Conservation (phyloP, 257 asterid species). For the Parsonsia alboflavescens region DNA sequence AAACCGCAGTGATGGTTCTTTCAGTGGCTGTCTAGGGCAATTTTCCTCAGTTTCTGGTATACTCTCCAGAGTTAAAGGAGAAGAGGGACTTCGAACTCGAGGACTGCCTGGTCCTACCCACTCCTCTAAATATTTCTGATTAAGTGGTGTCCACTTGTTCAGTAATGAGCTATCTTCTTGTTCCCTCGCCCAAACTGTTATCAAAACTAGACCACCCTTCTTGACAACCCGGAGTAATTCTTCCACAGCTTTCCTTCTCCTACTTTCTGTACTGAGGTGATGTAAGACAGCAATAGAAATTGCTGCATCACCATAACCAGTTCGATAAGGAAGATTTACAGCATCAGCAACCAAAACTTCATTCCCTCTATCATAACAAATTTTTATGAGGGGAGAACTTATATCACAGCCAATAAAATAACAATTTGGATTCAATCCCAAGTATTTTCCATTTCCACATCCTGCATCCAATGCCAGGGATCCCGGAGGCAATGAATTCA, state of each 20-base stretch:
- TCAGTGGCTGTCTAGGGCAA: slow-evolving; percentile 26
- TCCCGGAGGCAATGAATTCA: slow-evolving; percentile 63
- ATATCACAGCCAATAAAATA: slow-evolving; percentile 83
- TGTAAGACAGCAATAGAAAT: slow-evolving; percentile 95
- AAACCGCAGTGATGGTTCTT: slow-evolving; percentile 7
- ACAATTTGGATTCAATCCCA: slow-evolving; percentile 70
- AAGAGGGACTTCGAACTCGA: slow-evolving; percentile 42
- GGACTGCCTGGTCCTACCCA: slow-evolving; percentile 96
- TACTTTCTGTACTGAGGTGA: slow-evolving; percentile 81
- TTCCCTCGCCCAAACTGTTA: slow-evolving; percentile 99
- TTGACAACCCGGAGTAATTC: slow-evolving; percentile 80
- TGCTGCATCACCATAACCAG: slow-evolving; percentile 87
- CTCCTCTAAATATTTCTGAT: slow-evolving; percentile 64
- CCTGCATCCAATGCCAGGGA: slow-evolving; percentile 90
- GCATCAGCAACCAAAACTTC: slow-evolving; percentile 97
- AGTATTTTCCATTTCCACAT: slow-evolving; percentile 92
- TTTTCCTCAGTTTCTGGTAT: slow-evolving; percentile 76
- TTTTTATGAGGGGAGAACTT: slow-evolving; percentile 68
- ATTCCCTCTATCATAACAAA: slow-evolving; percentile 71
- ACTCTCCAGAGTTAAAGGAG: slow-evolving; percentile 50
- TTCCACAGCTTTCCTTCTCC: slow-evolving; percentile 85
- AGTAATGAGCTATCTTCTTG: slow-evolving; percentile 76
- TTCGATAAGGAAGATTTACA: slow-evolving; percentile 79
- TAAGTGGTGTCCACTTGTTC: slow-evolving; percentile 90
- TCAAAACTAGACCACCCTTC: slow-evolving; percentile 66